Conservation (phyloP, 257 asterid species). For the Galeopsis tetrahit region DNA sequence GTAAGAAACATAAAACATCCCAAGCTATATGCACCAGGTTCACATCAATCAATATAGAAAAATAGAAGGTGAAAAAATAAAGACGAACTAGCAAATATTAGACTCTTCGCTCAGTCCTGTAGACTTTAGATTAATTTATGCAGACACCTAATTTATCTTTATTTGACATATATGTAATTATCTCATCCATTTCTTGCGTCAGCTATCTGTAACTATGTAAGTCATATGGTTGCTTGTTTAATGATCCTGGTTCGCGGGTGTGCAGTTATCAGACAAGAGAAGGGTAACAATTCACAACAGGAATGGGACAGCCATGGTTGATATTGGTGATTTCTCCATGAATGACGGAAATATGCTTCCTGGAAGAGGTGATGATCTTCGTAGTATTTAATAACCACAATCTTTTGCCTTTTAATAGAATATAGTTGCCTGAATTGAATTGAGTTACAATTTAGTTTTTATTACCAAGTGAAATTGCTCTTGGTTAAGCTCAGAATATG, state of each 20-base stretch:
- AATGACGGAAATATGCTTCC: conserved; percentile 56
- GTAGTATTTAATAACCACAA: conserved; percentile 6
- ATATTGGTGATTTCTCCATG: conserved; percentile 52
- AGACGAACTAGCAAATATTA: too few species aligned
- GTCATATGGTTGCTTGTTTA: conserved; percentile 3
- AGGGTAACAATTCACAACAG: conserved; percentile 49
- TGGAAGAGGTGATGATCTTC: conserved; percentile 47
- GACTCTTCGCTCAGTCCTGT: neutral
- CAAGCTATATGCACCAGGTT: neutral
- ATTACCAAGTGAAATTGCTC: neutral
- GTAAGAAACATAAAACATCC: neutral
- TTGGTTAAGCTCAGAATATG: conserved; percentile 12
- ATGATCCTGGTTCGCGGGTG: conserved; percentile 28
- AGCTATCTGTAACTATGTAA: neutral
- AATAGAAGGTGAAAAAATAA: neutral
- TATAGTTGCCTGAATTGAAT: conserved; percentile 5
- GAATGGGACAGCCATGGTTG: conserved; percentile 51
- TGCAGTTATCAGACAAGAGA: conserved; percentile 59
- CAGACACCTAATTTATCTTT: neutral
- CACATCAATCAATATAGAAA: neutral
- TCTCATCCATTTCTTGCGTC: conserved; percentile 19
- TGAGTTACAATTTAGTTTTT: conserved; percentile 1
- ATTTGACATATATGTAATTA: neutral
- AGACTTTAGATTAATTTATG: conserved; percentile 2
- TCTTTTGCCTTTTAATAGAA: conserved; percentile 2